Percentiles rank a stretch among this genome's conserved stretches.
Evolutionary conservation across 192 early-diverging fungal species (phyloP).

Genomic region (Podila minutissima): DNA sequence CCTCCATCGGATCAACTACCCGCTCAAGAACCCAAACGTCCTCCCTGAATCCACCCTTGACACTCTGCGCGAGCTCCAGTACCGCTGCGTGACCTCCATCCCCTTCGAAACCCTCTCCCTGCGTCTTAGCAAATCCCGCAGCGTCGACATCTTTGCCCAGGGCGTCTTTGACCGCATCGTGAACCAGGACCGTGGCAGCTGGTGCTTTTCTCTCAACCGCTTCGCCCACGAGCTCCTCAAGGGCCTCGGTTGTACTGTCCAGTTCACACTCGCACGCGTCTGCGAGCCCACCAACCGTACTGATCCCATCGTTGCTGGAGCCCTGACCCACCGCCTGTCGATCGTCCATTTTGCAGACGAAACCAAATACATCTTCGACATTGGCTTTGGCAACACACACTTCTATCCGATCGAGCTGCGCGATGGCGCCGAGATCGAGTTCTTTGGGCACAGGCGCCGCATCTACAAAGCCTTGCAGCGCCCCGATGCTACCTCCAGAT

Average conservation of each 20-base stretch:
- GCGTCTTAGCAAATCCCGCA: slow-evolving; percentile 4
- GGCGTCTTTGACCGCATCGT: slow-evolving; percentile 24
- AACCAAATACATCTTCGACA: slow-evolving; percentile 21
- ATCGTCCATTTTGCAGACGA: slow-evolving; percentile 16
- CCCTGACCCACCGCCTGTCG: slow-evolving; percentile 10
- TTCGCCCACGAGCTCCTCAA: slow-evolving; percentile 14
- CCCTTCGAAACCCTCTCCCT: slow-evolving; percentile 29
- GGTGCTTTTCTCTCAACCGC: slow-evolving; percentile 35
- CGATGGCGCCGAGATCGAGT: slow-evolving; percentile 17
- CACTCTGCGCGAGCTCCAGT: slow-evolving; percentile 18
- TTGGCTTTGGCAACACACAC: slow-evolving; percentile 19
- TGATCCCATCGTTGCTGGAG: slow-evolving; percentile 1
- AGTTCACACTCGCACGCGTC: slow-evolving; percentile 21
- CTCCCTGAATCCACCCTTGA: slow-evolving; percentile 14
- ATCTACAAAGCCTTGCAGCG: slow-evolving; percentile 1
- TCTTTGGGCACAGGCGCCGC: slow-evolving; percentile 17
- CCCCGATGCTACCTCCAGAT: not conserved
- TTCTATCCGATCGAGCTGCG: slow-evolving; percentile 10
- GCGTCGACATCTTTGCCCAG: slow-evolving; percentile 16
- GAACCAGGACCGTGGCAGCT: slow-evolving; percentile 20
- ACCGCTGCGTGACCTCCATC: slow-evolving; percentile 15
- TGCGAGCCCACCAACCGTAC: slow-evolving; percentile 8
- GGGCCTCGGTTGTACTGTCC: slow-evolving; percentile 15
- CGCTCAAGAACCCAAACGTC: slow-evolving; percentile 10
- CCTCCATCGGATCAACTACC: slow-evolving; percentile 17